Evolutionary conservation across 805 yeast genomes (phyloP).

Genomic region (Saccharomycopsis malanga): DNA sequence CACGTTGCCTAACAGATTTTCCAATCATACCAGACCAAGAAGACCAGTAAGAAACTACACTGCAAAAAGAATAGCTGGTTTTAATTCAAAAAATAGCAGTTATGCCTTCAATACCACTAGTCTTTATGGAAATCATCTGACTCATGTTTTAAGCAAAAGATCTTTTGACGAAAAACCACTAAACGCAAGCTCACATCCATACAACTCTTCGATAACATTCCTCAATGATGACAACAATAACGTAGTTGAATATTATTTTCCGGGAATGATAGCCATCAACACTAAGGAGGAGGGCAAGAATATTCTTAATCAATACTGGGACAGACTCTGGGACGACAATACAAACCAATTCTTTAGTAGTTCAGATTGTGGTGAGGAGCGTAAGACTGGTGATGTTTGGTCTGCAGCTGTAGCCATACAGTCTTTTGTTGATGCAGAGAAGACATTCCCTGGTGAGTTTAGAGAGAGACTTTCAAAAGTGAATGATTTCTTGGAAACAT

Average conservation of each 20-base stretch:
- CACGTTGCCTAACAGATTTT: too few relatives aligned
- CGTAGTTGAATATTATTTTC: not conserved
- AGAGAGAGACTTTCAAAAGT: constrained; percentile 51
- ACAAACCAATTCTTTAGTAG: not conserved
- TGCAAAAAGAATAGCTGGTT: too few relatives aligned
- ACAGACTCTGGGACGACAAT: constrained; percentile 7
- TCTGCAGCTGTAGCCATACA: constrained; percentile 60
- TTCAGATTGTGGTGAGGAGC: not conserved
- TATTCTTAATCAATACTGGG: constrained; percentile 10
- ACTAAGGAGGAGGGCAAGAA: constrained; percentile 9
- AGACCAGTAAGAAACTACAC: too few relatives aligned
- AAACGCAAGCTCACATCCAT: too few relatives aligned
- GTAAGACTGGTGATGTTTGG: constrained; percentile 38
- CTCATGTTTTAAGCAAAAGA: too few relatives aligned
- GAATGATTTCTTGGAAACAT: constrained; percentile 42
- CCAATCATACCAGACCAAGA: too few relatives aligned
- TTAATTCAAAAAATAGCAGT: too few relatives aligned
- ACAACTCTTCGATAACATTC: too few relatives aligned
- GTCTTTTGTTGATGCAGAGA: constrained; percentile 59
- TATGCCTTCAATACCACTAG: too few relatives aligned
- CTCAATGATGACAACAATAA: too few relatives aligned
- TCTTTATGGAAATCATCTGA: too few relatives aligned
- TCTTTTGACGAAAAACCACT: too few relatives aligned
- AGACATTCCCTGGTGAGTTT: constrained; percentile 25
- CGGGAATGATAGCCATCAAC: not conserved